These are phyloP conservation scores for Nicotiana undulata DNA, from an alignment of 257 asterid species.

Conservation along the genomic window DNA sequence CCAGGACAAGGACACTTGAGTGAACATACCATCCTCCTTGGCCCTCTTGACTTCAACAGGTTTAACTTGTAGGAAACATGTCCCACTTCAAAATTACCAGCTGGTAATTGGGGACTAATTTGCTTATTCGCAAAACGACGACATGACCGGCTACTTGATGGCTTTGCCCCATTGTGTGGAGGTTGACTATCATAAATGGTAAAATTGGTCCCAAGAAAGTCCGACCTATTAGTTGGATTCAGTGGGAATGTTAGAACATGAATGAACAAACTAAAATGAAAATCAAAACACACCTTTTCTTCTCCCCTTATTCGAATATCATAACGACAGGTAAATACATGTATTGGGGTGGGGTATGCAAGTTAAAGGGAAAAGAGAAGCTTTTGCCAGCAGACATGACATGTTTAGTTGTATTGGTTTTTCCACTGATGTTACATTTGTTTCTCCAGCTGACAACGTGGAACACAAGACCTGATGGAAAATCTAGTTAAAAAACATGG, in stretches of 20 bases:
- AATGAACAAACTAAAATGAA: not conserved
- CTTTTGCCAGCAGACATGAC: not conserved
- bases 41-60: conserved; percentile 91
- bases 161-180: conserved; percentile 71
- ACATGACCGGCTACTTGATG: conserved; percentile 59
- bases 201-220: conserved; percentile 87
- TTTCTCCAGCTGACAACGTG: not conserved
- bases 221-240: conserved; percentile 47
- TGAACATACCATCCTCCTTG: conserved; percentile 78
- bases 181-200: conserved; percentile 78
- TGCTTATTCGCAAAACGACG: conserved; percentile 84
- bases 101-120: conserved; percentile 85
- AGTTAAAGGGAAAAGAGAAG: not conserved
- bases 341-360: not conserved
- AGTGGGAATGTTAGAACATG: not conserved
- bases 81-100: conserved; percentile 81
- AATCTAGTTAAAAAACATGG: not conserved
- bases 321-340: not conserved
- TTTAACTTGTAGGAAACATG: conserved; percentile 75
- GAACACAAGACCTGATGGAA: not conserved
- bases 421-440: not conserved
- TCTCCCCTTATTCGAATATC: not conserved
- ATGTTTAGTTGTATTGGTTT: not conserved
- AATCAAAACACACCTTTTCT: not conserved
- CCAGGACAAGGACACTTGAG: conserved; percentile 38